Percentiles rank a stretch among this genome's conserved stretches.
phyloP scores from a whole-genome alignment of 2,329 filamentous ascomycete species.

The Arthrobotrys sinensis region DNA sequence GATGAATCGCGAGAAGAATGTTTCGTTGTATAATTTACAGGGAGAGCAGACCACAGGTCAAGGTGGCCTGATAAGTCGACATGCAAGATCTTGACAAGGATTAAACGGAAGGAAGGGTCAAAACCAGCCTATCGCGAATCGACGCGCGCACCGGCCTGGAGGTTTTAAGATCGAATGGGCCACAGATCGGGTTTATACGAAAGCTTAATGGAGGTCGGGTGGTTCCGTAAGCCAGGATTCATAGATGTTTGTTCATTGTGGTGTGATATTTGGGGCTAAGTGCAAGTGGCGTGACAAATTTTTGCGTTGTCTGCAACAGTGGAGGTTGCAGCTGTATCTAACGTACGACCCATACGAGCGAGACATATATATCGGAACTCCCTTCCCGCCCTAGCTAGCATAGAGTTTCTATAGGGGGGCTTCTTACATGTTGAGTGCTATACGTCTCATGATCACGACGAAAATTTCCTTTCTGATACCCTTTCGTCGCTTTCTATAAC shows the following conservation, averaged over 20 bases:
- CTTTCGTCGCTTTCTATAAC: constrained; percentile 52
- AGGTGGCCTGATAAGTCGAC: constrained; percentile 53
- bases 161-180: constrained; percentile 25
- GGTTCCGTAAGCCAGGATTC: constrained; percentile 43
- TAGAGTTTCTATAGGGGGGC: constrained; percentile 4
- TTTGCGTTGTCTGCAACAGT: constrained; percentile 38
- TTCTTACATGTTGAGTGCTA: constrained; percentile 40
- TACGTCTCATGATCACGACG: constrained; percentile 59
- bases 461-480: constrained; percentile 33
- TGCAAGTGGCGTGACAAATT: constrained; percentile 48
- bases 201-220: constrained; percentile 36
- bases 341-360: constrained; percentile 24
- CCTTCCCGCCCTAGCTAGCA: constrained; percentile 40
- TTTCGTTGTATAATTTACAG: constrained; percentile 29
- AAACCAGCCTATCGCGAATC: constrained; percentile 40
- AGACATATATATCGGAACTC: constrained; percentile 50
- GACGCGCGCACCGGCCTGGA: constrained; percentile 15
- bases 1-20: constrained; percentile 36
- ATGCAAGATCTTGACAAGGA: constrained; percentile 58
- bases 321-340: not conserved
- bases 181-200: constrained; percentile 49
- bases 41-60: constrained; percentile 37
- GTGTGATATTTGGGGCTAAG: constrained; percentile 46
- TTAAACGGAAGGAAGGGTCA: constrained; percentile 25
- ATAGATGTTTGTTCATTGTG: constrained; percentile 46